Evolutionary conservation across 2,329 filamentous ascomycete species (phyloP).

Genomic region (Rhinocladiella similis): DNA sequence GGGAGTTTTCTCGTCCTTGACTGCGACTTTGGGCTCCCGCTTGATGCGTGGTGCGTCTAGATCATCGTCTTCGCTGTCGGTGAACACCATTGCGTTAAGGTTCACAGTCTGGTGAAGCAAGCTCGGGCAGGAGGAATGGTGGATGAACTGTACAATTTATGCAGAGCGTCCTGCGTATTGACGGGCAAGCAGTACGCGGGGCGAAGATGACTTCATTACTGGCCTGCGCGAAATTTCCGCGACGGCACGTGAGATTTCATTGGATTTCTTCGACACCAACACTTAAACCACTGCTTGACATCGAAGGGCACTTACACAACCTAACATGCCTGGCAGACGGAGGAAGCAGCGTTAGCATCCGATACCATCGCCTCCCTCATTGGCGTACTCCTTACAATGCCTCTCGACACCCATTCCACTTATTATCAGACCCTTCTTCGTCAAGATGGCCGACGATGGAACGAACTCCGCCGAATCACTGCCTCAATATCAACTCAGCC

Average conservation of each 20-base stretch:
- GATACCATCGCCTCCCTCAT: no score
- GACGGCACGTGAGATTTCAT: constrained; percentile 5
- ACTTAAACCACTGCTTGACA: no score
- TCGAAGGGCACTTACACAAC: no score
- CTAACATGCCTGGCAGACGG: no score
- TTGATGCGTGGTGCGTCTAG: constrained; percentile 14
- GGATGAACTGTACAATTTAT: not conserved
- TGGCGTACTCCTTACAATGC: constrained; percentile 57
- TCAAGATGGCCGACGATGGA: constrained; percentile 88
- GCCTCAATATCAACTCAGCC: constrained; percentile 91
- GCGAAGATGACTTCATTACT: not conserved
- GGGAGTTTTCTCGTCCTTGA: constrained; percentile 2
- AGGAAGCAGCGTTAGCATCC: no score
- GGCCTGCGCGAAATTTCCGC: constrained; percentile 10
- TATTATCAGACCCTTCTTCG: constrained; percentile 84
- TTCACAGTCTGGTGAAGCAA: not conserved
- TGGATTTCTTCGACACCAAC: not conserved
- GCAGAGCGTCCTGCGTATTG: no score
- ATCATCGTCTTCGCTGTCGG: constrained; percentile 27
- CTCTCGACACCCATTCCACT: constrained; percentile 88
- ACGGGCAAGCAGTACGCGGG: not conserved
- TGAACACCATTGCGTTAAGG: constrained; percentile 16
- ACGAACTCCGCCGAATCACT: constrained; percentile 85
- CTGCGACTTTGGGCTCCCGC: constrained; percentile 2
- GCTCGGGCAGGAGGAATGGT: not conserved